Base-by-base conservation (phyloP, 805 yeast species). In the Tetrapisispora namnaoensis region DNA sequence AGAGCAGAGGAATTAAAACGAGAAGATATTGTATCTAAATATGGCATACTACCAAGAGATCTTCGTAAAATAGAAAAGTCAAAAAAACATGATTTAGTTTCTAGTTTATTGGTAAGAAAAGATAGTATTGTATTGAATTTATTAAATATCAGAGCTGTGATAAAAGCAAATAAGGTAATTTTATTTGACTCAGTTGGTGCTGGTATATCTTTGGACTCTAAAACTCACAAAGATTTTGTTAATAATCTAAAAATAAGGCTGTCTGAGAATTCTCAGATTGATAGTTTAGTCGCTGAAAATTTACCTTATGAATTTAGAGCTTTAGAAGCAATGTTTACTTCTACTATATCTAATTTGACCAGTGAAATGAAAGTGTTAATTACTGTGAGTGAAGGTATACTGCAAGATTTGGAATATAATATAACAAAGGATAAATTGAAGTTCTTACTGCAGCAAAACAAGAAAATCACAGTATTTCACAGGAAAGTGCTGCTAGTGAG, bases 261-360 rank as follows among this genome's bases (percentile, higher is more conserved):
- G 34, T 51, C 54, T 18, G 59, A 60, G 34, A 57, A 59, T n/a
- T 16, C n/a, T 20, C 49, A 52, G 17, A 51, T 53, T 16, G 55
- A 56, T 16, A 42, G 44, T 16, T 44, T 52, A 6, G 56, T 50
- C 20, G 55, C 49, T 34, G 63, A 62, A 46, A 57, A 75, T 5
- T 69, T 88, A 18, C 91, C 96, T 0, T 93, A 89, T 65, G 99
- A 93, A 61, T 82, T 90, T 60, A 71, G 95, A 44, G 99, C 97
- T 0, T 62, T 93, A 37, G 99, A 93, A 60, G 81, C 95, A 0
- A 84, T 93, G 9, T 76, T 93, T 53, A 80, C 87, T 30, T 82
- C 86, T 46, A 95, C 87, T 2, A 75, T 88, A 37, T 75, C 85
- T 1, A 85, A 88, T 51, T 69, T 93, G 44, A 82, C 83, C 43